Conservation (phyloP, 2,329 filamentous ascomycete species). For the Talaromyces albobiverticillius region DNA sequence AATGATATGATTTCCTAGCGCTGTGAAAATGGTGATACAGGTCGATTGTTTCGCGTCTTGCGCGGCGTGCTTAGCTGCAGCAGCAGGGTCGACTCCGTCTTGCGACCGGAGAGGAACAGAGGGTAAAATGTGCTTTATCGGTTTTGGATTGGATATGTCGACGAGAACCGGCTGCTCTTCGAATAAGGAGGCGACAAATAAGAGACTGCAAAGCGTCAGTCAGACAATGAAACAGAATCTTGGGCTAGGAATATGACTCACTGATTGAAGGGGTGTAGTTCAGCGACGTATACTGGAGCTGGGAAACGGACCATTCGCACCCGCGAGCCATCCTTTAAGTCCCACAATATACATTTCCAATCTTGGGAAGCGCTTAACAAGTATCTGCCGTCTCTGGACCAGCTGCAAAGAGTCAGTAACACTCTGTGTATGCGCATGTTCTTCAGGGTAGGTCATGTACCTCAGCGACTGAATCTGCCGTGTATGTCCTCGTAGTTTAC, state of each 20-base stretch:
- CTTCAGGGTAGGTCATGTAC: conserved; percentile 26
- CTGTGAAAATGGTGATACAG: conserved; percentile 85
- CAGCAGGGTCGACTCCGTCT: conserved; percentile 57
- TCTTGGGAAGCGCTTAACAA: conserved; percentile 90
- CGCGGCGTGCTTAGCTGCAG: conserved; percentile 79
- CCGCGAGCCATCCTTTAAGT: conserved; percentile 69
- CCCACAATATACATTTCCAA: conserved; percentile 96
- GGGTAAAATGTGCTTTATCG: conserved; percentile 73
- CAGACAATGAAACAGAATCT: no score
- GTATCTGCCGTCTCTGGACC: conserved; percentile 89
- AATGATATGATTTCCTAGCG: conserved; percentile 81
- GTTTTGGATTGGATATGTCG: conserved; percentile 67
- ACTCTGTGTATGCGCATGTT: background rate
- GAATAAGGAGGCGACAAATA: conserved; percentile 88
- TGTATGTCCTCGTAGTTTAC: conserved; percentile 89
- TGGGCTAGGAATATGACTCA: no score
- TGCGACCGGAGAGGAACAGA: conserved; percentile 76
- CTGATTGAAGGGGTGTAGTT: conserved; percentile 89
- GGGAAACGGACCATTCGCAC: conserved; percentile 86
- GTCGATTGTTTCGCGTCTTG: conserved; percentile 95
- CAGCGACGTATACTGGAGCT: conserved; percentile 91
- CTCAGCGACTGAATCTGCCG: conserved; percentile 88
- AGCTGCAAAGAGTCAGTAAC: conserved; percentile 49
- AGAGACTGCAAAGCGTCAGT: no score
- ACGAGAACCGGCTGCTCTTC: conserved; percentile 90